Conservation (phyloP, 2,329 filamentous ascomycete genomes). For the Beauveria varroae region DNA sequence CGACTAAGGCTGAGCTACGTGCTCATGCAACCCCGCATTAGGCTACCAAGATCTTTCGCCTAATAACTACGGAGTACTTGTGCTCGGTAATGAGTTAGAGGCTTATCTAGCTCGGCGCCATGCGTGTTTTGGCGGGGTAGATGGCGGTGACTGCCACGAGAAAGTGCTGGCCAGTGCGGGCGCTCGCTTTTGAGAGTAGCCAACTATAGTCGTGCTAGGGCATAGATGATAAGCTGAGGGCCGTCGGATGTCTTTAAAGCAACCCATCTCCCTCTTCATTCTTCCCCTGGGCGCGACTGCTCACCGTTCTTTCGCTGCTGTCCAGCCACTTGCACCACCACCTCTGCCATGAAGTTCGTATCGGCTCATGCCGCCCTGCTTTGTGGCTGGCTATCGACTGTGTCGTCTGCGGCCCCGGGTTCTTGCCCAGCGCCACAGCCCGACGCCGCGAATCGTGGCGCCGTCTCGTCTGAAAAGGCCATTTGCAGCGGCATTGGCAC, state of each 20-base stretch:
- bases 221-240: neutral
- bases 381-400: neutral
- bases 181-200: no score
- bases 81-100: neutral
- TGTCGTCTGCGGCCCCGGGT: neutral
- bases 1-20: no score
- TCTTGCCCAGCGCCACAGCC: slow-evolving; percentile 2
- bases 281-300: neutral
- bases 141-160: neutral
- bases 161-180: no score
- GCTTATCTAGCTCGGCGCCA: neutral
- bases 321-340: neutral
- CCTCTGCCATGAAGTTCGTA: neutral
- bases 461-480: slow-evolving; percentile 52
- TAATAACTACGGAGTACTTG: no score
- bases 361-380: neutral
- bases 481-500: slow-evolving; percentile 55
- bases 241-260: neutral
- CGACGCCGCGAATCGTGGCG: slow-evolving; percentile 33
- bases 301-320: no score
- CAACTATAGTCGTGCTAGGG: no score
- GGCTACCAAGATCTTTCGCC: neutral
- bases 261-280: no score
- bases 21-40: neutral
- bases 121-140: neutral